Base-by-base conservation (phyloP, 2,329 filamentous ascomycete genomes). In the Ilyonectria destructans region DNA sequence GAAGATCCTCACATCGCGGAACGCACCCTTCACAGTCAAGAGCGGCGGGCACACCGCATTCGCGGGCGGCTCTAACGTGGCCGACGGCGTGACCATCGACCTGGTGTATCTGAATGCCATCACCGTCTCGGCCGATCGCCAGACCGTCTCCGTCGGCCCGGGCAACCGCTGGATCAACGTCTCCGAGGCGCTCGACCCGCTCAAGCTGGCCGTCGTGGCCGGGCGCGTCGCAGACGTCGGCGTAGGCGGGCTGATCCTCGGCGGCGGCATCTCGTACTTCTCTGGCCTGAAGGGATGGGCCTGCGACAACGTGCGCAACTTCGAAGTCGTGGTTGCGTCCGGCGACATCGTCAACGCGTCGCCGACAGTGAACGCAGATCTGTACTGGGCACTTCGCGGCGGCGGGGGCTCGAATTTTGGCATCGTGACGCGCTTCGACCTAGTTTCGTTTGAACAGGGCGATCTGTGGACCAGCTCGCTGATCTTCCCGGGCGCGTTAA, bases 1-100 rank as follows among this genome's bases (percentile, higher is more conserved):
- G 5, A 58, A 58, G 21, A 31, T 55, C 9, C 58, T 69, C 3
- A 56, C 64, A 4, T 37, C 17, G 8, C 40, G 35, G 0, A 40
- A 63, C 2, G 37, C 52, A 6, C 31, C 58, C 0, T 89, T 90
- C 75, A 82, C 86, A 3, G 81, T 86, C 66, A 85, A 85, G 43
- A 80, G 82, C 51, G 86, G 87, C n/a, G 87, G 88, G 1, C 87
- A 89, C 76, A 83, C 82, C 2, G 79, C 83, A 3, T 86, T 85
- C 66, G 76, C 81, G 0, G 82, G 81, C 4, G 80, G 80, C 2
- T 83, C 84, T 7, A 88, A 81, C 71, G 80, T 81, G 63, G 71
- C 77, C 6, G 71, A 71, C 15, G 81, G 84, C 15, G 75, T 86
- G 5, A 81, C 82, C 4, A 77, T 88, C 58, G 83, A 85, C 65